Conservation (phyloP, 164 flowering plant genomes). For the Chimonanthus praecox region DNA sequence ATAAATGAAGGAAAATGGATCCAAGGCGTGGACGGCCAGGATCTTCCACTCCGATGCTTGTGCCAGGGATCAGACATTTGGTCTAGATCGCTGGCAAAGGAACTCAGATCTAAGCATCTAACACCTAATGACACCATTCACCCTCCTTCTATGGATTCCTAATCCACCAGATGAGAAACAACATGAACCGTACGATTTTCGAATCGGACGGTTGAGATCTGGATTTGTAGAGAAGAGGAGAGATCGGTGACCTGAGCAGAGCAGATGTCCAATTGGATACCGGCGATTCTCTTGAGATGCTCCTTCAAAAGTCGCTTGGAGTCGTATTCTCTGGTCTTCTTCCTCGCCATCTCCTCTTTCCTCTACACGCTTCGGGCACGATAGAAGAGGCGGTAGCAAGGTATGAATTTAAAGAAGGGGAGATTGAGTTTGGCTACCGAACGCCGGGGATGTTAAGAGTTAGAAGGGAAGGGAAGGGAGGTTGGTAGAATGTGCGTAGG, state of each 20-base stretch:
- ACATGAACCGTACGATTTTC: not conserved
- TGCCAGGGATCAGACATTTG: too few relatives aligned
- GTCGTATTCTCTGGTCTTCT: conserved; percentile 83
- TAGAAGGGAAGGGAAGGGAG: not conserved
- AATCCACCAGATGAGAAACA: not conserved
- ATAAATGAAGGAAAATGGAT: too few relatives aligned
- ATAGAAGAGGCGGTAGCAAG: not conserved
- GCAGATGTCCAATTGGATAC: conserved; percentile 42
- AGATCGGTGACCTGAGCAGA: conserved; percentile 49
- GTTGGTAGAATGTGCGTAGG: not conserved
- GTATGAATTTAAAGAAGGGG: too few relatives aligned
- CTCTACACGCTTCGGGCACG: not conserved
- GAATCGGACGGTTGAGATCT: not conserved
- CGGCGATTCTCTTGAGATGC: conserved; percentile 53
- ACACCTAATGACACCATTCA: too few relatives aligned
- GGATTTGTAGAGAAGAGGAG: not conserved
- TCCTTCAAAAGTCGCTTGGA: conserved; percentile 70
- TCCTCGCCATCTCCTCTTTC: conserved; percentile 46
- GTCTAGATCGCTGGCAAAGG: too few relatives aligned
- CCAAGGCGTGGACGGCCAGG: too few relatives aligned
- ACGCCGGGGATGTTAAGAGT: not conserved
- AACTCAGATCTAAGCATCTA: too few relatives aligned
- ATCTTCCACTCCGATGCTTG: too few relatives aligned
- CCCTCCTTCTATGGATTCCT: too few relatives aligned
- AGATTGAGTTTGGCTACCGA: not conserved